A percentile compares a stretch with the other conserved stretches of the same genome.
These are phyloP conservation scores for Eimeria brunetti DNA, from an alignment of 169 alveolate genomes.

Conservation along the genomic window DNA sequence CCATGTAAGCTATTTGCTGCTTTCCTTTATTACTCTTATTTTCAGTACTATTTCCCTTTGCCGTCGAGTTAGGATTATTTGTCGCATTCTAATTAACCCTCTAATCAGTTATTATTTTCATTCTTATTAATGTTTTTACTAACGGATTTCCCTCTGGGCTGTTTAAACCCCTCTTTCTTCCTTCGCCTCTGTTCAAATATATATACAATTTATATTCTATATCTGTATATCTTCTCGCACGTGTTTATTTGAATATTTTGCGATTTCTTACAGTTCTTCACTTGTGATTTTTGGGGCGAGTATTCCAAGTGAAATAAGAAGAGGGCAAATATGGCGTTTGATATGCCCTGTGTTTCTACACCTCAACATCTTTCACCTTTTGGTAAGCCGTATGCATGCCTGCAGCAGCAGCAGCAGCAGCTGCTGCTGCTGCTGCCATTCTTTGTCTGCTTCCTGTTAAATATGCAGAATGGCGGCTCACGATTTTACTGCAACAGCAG, in stretches of 20 bases:
- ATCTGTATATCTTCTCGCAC: no score
- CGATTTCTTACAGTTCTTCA: conserved; percentile 3
- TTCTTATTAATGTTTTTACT: no score
- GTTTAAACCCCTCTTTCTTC: background rate
- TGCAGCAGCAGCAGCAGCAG: no score
- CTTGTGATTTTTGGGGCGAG: conserved; percentile 69
- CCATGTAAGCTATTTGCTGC: conserved; percentile 17
- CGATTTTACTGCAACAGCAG: no score
- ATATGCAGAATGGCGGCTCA: no score
- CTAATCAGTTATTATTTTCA: no score
- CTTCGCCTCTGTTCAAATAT: no score
- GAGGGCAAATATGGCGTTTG: conserved; percentile 75
- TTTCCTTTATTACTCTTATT: background rate
- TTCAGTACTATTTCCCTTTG: background rate
- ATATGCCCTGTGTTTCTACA: conserved; percentile 47
- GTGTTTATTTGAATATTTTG: background rate
- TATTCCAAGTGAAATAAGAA: conserved; percentile 49
- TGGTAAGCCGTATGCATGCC: conserved; percentile 30
- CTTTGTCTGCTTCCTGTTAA: no score
- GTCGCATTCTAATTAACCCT: no score
- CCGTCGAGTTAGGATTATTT: background rate
- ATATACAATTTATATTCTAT: no score
- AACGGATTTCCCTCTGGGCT: no score
- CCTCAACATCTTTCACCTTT: conserved; percentile 45
- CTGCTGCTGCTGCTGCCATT: no score